Evolutionary conservation across 225 moss, liverwort and hornwort species (phyloP).

Genomic region (Takakia lepidozioides): DNA sequence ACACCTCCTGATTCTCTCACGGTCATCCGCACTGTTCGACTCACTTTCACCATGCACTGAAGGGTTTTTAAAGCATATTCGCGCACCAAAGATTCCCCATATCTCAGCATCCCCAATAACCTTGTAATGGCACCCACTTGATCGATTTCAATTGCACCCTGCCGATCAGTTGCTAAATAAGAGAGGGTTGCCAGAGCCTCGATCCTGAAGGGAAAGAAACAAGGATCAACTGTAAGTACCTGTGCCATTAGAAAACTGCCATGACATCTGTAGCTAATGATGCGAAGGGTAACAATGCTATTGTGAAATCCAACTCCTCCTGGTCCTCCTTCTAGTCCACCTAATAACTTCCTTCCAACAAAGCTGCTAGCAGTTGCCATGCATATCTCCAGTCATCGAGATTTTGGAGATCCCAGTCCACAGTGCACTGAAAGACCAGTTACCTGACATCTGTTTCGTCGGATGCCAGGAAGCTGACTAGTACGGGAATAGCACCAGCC

Average conservation of each 20-base stretch:
- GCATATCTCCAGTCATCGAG: no score
- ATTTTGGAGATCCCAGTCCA: no score
- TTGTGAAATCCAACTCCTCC: no score
- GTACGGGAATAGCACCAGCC: conserved; percentile 36
- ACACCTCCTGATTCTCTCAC: conserved; percentile 25
- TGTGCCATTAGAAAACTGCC: no score
- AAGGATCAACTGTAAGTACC: background rate
- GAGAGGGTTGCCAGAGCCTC: conserved; percentile 34
- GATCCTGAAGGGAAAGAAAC: conserved; percentile 4
- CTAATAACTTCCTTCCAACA: no score
- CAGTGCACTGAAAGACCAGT: no score
- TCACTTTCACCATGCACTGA: conserved; percentile 35
- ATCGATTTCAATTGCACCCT: conserved; percentile 23
- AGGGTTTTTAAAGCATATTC: conserved; percentile 38
- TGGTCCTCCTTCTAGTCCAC: no score
- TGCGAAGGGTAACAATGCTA: no score
- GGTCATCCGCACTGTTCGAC: conserved; percentile 26
- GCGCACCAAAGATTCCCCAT: conserved; percentile 14
- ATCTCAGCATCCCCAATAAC: conserved; percentile 24
- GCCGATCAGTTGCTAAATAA: conserved; percentile 33
- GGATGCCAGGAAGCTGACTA: conserved; percentile 25
- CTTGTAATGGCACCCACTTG: conserved; percentile 26
- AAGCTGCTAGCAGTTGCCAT: no score
- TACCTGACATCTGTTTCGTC: conserved; percentile 20
- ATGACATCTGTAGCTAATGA: no score